Evolutionary conservation across 495 filamentous ascomycete species (phyloP).

Genomic region (Aspergillus nidulans): DNA sequence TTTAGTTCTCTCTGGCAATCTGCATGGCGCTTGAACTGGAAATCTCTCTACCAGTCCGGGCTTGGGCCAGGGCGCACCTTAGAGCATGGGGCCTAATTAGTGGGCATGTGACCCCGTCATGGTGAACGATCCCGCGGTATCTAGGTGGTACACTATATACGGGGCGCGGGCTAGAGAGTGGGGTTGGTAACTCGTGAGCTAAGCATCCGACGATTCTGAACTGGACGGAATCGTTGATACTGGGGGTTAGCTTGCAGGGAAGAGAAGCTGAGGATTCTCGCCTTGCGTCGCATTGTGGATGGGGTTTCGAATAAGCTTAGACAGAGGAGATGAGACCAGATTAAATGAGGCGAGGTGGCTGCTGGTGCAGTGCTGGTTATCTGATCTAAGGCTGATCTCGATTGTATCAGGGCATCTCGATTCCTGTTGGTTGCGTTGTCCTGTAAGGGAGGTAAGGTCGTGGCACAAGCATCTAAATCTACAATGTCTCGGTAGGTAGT

Average conservation of each 20-base stretch:
- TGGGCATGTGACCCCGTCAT: too few relatives aligned
- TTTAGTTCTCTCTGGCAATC: not conserved
- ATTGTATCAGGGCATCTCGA: not conserved
- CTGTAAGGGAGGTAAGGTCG: not conserved
- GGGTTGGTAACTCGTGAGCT: too few relatives aligned
- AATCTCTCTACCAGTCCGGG: not conserved
- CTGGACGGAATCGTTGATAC: too few relatives aligned
- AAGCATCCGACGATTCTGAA: too few relatives aligned
- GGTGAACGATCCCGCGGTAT: too few relatives aligned
- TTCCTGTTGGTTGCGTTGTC: not conserved
- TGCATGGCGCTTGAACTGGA: conserved; percentile 13
- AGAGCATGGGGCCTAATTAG: too few relatives aligned
- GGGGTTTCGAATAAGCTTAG: not conserved
- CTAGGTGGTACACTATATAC: too few relatives aligned
- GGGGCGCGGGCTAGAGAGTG: too few relatives aligned
- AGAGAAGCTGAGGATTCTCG: too few relatives aligned
- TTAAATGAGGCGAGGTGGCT: not conserved
- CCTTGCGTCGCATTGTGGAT: not conserved
- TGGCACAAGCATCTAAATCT: not conserved
- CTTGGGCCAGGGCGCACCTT: too few relatives aligned
- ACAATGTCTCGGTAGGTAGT: not conserved
- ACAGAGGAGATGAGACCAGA: not conserved
- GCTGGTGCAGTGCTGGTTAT: not conserved
- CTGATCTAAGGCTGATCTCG: not conserved
- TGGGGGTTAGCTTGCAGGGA: too few relatives aligned